These are phyloP conservation scores for Moricandia moricandioides DNA, from an alignment of 345 rosid species.

Conservation along the genomic window DNA sequence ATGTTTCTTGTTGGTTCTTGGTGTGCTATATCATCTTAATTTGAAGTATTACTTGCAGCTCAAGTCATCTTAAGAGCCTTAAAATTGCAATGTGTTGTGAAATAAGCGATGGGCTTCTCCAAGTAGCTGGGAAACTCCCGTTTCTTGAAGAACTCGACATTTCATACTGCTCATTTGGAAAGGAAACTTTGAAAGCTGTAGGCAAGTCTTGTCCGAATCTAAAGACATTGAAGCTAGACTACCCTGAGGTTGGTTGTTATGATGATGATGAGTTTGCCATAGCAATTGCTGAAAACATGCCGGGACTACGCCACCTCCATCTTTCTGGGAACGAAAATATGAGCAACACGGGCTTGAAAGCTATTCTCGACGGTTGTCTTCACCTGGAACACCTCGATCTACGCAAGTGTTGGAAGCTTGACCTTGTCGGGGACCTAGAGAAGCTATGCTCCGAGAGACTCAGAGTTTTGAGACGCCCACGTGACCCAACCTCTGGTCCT, in stretches of 20 bases:
- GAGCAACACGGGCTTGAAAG: background rate
- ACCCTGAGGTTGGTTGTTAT: background rate
- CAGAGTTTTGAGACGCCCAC: background rate
- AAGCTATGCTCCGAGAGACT: background rate
- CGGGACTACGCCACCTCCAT: background rate
- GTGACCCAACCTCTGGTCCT: background rate
- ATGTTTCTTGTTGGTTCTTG: too few species aligned
- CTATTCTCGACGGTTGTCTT: background rate
- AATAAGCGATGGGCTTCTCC: slow-evolving; percentile 42
- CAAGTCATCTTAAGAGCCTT: slow-evolving; percentile 41
- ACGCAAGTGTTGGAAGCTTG: background rate
- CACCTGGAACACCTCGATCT: background rate
- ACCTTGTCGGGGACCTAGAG: background rate
- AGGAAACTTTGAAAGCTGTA: slow-evolving; percentile 6
- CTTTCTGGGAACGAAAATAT: background rate
- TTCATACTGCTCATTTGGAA: slow-evolving; percentile 26
- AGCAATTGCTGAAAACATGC: background rate
- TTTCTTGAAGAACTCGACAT: slow-evolving; percentile 61
- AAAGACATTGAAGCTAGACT: slow-evolving; percentile 24
- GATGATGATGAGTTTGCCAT: background rate
- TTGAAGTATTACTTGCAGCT: too few species aligned
- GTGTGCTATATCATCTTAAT: too few species aligned
- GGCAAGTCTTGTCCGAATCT: slow-evolving; percentile 21
- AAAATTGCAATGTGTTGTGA: slow-evolving; percentile 33
- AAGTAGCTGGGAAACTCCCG: slow-evolving; percentile 44